A percentile compares a stretch with the other conserved stretches of the same genome.
phyloP scores from a whole-genome alignment of 306 rosid genomes.

The Begonia loranthoides region DNA sequence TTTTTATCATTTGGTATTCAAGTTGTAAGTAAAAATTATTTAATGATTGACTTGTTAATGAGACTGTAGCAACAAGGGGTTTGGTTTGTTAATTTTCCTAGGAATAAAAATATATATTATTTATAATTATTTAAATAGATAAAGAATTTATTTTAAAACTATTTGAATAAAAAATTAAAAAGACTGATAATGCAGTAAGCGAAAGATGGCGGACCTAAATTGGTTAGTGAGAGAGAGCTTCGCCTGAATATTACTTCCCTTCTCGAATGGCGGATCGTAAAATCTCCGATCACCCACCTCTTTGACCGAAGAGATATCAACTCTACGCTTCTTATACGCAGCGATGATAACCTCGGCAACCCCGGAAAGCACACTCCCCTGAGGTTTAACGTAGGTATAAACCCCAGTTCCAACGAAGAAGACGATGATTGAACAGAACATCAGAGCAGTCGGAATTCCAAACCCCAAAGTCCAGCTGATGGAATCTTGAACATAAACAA shows the following conservation, averaged over 20 bases:
- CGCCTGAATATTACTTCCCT: constrained; percentile 11
- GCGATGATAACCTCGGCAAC: constrained; percentile 41
- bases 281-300: constrained; percentile 5
- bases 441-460: constrained; percentile 42
- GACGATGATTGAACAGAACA: constrained; percentile 33
- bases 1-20: too few species aligned
- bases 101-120: too few species aligned
- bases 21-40: too few species aligned
- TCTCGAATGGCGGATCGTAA: constrained; percentile 36
- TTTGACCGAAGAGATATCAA: constrained; percentile 18
- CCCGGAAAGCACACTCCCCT: constrained; percentile 49
- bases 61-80: too few species aligned
- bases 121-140: too few species aligned
- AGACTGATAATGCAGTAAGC: too few species aligned
- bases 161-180: too few species aligned
- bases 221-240: constrained; percentile 46
- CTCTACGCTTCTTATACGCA: constrained; percentile 44
- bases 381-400: constrained; percentile 32
- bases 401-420: constrained; percentile 36
- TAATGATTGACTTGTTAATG: too few species aligned
- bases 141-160: too few species aligned
- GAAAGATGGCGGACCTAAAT: constrained; percentile 27
- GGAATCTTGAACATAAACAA: constrained; percentile 60
- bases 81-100: too few species aligned
- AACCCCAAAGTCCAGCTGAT: constrained; percentile 79